A percentile compares a stretch with the other conserved stretches of the same genome.
phyloP scores from a whole-genome alignment of 306 rosid genomes.

The Biancaea sappan region DNA sequence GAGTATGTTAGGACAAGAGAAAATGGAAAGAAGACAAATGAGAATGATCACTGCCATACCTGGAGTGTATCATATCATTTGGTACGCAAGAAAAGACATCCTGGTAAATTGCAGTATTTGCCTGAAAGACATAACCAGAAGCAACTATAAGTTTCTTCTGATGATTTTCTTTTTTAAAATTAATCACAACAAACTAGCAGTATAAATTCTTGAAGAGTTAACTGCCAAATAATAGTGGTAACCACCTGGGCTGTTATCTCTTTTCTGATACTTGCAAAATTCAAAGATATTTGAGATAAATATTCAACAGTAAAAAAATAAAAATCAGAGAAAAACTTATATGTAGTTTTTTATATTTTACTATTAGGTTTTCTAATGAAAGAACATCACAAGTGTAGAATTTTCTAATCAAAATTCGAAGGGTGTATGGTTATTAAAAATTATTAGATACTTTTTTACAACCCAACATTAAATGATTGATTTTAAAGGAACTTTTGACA shows the following conservation, averaged over 20 bases:
- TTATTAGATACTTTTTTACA: no score
- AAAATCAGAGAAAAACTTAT: no score
- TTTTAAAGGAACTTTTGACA: no score
- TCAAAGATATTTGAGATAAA: neutral
- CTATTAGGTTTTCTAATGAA: no score
- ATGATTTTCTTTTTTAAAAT: neutral
- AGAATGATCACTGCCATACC: constrained; percentile 46
- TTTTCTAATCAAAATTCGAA: no score
- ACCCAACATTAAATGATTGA: no score
- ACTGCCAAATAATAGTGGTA: neutral
- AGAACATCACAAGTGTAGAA: no score
- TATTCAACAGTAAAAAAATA: neutral
- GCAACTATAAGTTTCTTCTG: constrained; percentile 24
- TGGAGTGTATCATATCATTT: constrained; percentile 80
- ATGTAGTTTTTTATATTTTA: no score
- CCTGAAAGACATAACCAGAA: constrained; percentile 51
- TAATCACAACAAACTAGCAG: constrained; percentile 10
- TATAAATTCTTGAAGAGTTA: neutral
- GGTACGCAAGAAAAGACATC: constrained; percentile 93
- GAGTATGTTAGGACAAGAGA: constrained; percentile 34
- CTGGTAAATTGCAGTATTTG: constrained; percentile 83
- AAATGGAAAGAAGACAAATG: constrained; percentile 4
- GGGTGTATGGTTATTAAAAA: no score
- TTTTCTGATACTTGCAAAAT: neutral
- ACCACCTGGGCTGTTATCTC: neutral